Percentiles rank a stretch among this genome's conserved stretches.
These are phyloP conservation scores for Kwoniella heveanensis DNA, from an alignment of 768 basidiomycete species.

Conservation along the genomic window DNA sequence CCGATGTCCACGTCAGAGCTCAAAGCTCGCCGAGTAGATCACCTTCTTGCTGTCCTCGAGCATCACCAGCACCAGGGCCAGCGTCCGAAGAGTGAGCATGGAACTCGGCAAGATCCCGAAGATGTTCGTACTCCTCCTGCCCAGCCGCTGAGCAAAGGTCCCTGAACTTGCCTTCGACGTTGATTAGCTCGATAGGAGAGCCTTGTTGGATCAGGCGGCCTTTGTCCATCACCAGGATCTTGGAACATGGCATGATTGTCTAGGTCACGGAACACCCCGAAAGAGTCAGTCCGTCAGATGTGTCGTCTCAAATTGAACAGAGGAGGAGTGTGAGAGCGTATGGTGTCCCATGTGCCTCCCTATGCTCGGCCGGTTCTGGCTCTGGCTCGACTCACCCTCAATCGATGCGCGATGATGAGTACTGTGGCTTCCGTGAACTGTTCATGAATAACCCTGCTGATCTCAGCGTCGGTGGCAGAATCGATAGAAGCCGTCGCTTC, in stretches of 20 bases:
- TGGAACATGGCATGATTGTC: conserved; percentile 51
- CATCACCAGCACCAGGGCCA: too few species aligned
- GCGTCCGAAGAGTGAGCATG: not conserved
- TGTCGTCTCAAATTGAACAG: too few species aligned
- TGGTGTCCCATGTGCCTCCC: too few species aligned
- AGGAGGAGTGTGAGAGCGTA: too few species aligned
- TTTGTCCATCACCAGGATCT: conserved; percentile 52
- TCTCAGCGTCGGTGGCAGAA: conserved; percentile 45
- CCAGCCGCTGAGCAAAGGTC: conserved; percentile 41
- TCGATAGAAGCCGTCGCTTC: conserved; percentile 52
- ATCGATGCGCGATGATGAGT: conserved; percentile 51
- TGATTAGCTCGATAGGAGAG: conserved; percentile 35
- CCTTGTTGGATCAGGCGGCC: conserved; percentile 45
- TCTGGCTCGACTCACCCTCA: conserved; percentile 42
- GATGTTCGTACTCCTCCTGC: conserved; percentile 37
- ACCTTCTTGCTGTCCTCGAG: too few species aligned
- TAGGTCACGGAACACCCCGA: not conserved
- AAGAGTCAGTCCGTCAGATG: too few species aligned
- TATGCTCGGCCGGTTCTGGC: too few species aligned
- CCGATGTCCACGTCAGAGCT: too few species aligned
- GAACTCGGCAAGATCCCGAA: conserved; percentile 30
- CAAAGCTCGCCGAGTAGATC: not conserved
- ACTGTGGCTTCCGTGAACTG: conserved; percentile 44
- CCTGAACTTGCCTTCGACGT: conserved; percentile 36
- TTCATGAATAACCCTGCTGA: conserved; percentile 45